A percentile compares a stretch with the other conserved stretches of the same genome.
phyloP scores from a whole-genome alignment of 2,329 filamentous ascomycete species.

The Nothophoma quercina region DNA sequence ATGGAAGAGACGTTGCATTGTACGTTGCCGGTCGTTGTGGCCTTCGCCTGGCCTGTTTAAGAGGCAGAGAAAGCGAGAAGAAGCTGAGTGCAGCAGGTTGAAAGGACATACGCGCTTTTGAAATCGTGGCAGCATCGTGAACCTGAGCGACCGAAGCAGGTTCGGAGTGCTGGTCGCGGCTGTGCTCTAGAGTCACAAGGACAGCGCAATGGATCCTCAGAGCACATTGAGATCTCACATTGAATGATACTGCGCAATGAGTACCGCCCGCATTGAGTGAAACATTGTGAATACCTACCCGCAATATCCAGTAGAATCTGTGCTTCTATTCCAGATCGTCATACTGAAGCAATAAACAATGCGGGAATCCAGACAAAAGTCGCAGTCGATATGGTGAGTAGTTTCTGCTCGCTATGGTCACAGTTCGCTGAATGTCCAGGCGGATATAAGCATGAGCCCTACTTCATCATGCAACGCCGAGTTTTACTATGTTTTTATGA shows the following conservation, averaged over 20 bases:
- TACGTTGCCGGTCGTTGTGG: slow-evolving; percentile 6
- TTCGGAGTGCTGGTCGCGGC: slow-evolving; percentile 1
- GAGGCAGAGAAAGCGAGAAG: slow-evolving; percentile 14
- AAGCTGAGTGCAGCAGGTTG: slow-evolving; percentile 12
- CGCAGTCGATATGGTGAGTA: too few species aligned
- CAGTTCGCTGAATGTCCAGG: too few species aligned
- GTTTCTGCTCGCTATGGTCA: too few species aligned
- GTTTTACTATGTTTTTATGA: too few species aligned
- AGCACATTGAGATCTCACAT: not conserved
- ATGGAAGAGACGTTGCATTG: not conserved
- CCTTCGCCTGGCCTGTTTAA: slow-evolving; percentile 9
- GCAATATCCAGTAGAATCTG: too few species aligned
- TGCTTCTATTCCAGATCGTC: too few species aligned
- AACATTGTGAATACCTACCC: not conserved
- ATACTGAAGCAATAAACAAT: too few species aligned
- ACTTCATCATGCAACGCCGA: too few species aligned
- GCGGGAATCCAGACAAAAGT: too few species aligned
- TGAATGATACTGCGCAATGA: not conserved
- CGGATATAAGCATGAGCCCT: too few species aligned
- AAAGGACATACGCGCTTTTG: slow-evolving; percentile 1
- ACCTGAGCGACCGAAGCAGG: not conserved
- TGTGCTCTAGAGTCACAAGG: not conserved
- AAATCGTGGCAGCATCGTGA: slow-evolving; percentile 2
- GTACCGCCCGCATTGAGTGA: too few species aligned
- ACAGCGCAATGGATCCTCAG: not conserved